Evolutionary conservation across 106 monocot genomes (phyloP), one percentile per base, ranked within the genome.

Genomic region (Dendrobium nobile): DNA sequence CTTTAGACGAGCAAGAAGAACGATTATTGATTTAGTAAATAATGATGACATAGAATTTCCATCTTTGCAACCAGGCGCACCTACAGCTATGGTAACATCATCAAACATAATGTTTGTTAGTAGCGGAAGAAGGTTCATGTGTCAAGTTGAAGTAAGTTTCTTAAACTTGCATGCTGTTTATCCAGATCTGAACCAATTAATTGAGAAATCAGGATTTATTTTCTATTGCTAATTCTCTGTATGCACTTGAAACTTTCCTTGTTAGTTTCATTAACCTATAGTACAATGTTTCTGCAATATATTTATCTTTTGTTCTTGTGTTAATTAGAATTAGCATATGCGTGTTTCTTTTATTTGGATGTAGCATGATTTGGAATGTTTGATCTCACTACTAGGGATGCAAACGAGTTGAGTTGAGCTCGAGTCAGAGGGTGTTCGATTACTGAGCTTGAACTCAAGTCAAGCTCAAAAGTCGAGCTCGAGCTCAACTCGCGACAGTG

Each of bases 41-140:
- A 75, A 85, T 80, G 91, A 87, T 79, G 90, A 89, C 70, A 75
- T 81, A 2, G 33, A 67, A 45, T 65, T 77, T 26, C 64, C 86
- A 47, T 83, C 85, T 54, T 76, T 81, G 51, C 72, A 79, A 75
- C 70, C 80, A 47, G 88, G 82, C 75, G 82, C 87, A 67, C 83
- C 80, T 76, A 75, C 82, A 85, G 79, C 88, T 78, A 79, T 82
- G 82, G 78, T 77, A 72, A 75, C 80, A 58, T 79, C 90, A 19
- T 87, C 94, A 81, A 89, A 85, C 75, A 80, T 86, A 3, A 85
- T 98, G 80, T 88, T 93, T 79, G 16, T 70, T 3, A 87, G 75
- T 20, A 91, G 81, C 67, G 92, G 86, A 47, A 88, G 95, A 82
- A 89, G 84, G 82, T 98, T 98, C 80, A 95, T 98, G 88, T 88